A percentile compares a stretch with the other conserved stretches of the same genome.
These are phyloP conservation scores for Heliosperma pusillum DNA, from an alignment of 148 eudicot species.

Conservation along the genomic window DNA sequence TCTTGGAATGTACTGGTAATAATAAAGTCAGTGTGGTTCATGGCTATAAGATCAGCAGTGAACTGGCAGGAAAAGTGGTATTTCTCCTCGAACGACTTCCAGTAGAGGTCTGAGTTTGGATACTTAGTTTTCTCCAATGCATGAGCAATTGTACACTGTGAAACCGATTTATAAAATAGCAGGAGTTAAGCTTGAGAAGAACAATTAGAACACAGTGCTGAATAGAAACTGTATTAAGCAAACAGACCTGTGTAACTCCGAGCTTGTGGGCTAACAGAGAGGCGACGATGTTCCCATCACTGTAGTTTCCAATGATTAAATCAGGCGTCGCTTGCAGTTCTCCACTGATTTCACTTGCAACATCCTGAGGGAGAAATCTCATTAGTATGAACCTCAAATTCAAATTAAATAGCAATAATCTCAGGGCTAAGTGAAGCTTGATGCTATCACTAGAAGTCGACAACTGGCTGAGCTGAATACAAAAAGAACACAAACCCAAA, in stretches of 20 bases:
- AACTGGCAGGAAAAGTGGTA: slow-evolving; percentile 93
- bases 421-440: no score
- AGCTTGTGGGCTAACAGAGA: slow-evolving; percentile 89
- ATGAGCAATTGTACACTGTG: slow-evolving; percentile 93
- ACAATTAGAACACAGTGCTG: neutral
- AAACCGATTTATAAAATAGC: neutral
- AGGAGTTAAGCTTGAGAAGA: neutral
- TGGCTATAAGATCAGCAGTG: slow-evolving; percentile 93
- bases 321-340: slow-evolving; percentile 91
- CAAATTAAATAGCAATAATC: neutral
- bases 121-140: slow-evolving; percentile 94
- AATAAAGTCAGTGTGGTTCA: slow-evolving; percentile 93
- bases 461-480: no score
- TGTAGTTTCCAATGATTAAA: slow-evolving; percentile 87
- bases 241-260: slow-evolving; percentile 71
- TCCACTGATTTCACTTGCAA: slow-evolving; percentile 65
- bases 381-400: slow-evolving; percentile 10
- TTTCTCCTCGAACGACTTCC: slow-evolving; percentile 86
- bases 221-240: neutral
- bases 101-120: slow-evolving; percentile 87
- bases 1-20: slow-evolving; percentile 99
- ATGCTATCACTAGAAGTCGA: no score
- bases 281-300: slow-evolving; percentile 96
- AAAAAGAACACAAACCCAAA: no score
- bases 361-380: slow-evolving; percentile 47